phyloP scores from a whole-genome alignment of 352 stramenopile genomes.

The Pythium brachiatum region DNA sequence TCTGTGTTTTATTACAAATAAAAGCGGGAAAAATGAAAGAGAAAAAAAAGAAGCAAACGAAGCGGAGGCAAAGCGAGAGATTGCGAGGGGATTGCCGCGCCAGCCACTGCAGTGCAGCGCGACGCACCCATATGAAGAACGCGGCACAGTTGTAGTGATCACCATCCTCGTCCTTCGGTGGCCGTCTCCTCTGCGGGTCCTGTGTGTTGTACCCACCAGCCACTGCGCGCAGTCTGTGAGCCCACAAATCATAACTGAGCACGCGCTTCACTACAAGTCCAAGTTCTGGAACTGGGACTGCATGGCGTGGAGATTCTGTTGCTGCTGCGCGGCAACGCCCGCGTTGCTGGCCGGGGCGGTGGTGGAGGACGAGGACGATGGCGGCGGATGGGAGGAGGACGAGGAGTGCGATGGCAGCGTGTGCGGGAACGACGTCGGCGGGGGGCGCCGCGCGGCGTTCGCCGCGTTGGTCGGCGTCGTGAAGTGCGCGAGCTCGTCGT shows the following conservation, averaged over 20 bases:
- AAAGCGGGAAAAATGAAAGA: slow-evolving; percentile 21
- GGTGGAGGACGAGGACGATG: slow-evolving; percentile 5
- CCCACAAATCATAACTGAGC: slow-evolving; percentile 7
- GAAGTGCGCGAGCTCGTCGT: slow-evolving; percentile 53
- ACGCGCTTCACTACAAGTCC: slow-evolving; percentile 59
- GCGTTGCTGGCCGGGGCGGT: slow-evolving; percentile 38
- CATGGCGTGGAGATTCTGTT: slow-evolving; percentile 31
- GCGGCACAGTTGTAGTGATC: neutral
- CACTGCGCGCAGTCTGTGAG: neutral
- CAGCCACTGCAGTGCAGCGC: neutral
- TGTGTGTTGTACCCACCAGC: neutral
- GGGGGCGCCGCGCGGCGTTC: slow-evolving; percentile 40
- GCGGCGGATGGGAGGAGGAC: slow-evolving; percentile 2
- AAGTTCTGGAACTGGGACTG: slow-evolving; percentile 62
- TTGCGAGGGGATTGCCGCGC: neutral
- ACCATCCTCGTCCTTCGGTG: neutral
- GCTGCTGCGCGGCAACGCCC: slow-evolving; percentile 30
- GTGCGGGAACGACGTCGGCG: slow-evolving; percentile 39
- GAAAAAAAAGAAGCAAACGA: slow-evolving; percentile 1
- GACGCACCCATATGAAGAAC: neutral
- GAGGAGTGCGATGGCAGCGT: slow-evolving; percentile 25
- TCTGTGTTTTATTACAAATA: slow-evolving; percentile 38
- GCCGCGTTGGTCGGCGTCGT: slow-evolving; percentile 58
- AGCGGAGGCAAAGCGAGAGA: neutral
- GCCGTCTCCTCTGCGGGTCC: neutral